Base-by-base conservation (phyloP, 2,329 filamentous ascomycete species). In the Talaromyces sp. region DNA sequence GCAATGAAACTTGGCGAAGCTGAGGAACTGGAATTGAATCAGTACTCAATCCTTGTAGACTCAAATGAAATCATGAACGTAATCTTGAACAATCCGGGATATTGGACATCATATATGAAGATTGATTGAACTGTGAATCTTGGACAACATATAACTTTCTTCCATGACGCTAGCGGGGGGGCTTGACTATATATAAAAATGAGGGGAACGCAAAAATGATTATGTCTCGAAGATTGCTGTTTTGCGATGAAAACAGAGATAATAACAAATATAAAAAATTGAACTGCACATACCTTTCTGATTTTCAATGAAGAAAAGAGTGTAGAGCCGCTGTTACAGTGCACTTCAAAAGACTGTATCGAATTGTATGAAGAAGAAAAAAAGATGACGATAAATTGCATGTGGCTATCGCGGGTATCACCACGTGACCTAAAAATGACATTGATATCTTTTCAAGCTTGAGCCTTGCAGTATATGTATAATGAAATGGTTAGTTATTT, bases 331-430 rank as follows among this genome's bases (percentile, higher is more conserved):
- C 6, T 51, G 3, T n/a, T 46, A 4, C 4, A 19, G 10, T 43
- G 13, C 4, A 6, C 3, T 25, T 22, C 15, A 2, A 10, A 43
- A 9, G 22, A 2, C 10, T 17, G 8, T 5, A 2, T 2, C n/a
- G 15, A 46, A 19, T n/a, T 21, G 28, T 15, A 48, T 11, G 15
- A 13, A 22, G 15, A 13, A 22, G 13, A 52, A 39, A 52, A 52
- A 52, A 39, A 52, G 48, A 3, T 39, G 48, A 28, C 31, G 33
- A 52, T 52, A 58, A 60, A 57, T 31, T 21, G 36, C 31, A 56
- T 37, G 40, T 43, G 9, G 41, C 36, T 56, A 56, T 56, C 53
- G 53, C 53, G 53, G 53, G 35, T 56, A 56, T 56, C 53, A 39
- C 53, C 53, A 56, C 53, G 53, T 56, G 53, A 56, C 28, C 17